Percentiles rank a stretch among this genome's conserved stretches.
These are phyloP conservation scores for Globisporangium megalacanthum DNA, from an alignment of 352 stramenopile species.

Conservation along the genomic window DNA sequence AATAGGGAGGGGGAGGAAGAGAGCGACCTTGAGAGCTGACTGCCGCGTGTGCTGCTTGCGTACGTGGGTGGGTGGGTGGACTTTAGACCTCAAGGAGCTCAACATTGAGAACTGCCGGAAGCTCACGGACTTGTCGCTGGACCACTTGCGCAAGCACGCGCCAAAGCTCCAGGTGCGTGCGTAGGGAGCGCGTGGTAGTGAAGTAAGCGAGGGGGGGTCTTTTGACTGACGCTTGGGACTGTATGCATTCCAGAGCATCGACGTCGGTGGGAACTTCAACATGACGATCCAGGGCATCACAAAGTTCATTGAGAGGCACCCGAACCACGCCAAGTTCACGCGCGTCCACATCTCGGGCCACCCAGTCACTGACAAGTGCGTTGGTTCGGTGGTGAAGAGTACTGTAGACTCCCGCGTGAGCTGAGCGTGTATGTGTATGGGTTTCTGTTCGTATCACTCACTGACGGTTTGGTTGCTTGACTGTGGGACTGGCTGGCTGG, in stretches of 20 bases:
- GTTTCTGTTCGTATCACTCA: not conserved
- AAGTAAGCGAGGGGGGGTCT: not conserved
- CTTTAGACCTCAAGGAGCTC: constrained; percentile 79
- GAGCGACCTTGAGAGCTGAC: too few relatives aligned
- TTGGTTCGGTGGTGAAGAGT: not conserved
- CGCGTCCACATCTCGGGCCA: constrained; percentile 83
- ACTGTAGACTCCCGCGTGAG: not conserved
- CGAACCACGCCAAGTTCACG: constrained; percentile 87
- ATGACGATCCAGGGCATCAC: constrained; percentile 86
- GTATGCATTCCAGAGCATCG: constrained; percentile 81
- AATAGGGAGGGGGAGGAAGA: too few relatives aligned
- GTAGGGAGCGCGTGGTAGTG: too few relatives aligned
- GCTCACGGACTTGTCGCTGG: constrained; percentile 70
- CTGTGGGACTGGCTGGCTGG: too few relatives aligned
- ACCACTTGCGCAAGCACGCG: constrained; percentile 70
- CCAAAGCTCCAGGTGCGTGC: constrained; percentile 68
- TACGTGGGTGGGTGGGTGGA: not conserved
- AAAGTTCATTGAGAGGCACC: constrained; percentile 86
- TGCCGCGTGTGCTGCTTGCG: too few relatives aligned
- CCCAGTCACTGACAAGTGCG: constrained; percentile 76
- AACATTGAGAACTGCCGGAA: constrained; percentile 90
- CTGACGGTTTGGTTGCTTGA: too few relatives aligned
- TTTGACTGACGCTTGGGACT: not conserved
- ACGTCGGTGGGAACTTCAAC: constrained; percentile 86
- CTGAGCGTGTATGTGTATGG: not conserved